phyloP scores from a whole-genome alignment of 768 basidiomycete species.

The Lanmaoa pseudosensibilis region DNA sequence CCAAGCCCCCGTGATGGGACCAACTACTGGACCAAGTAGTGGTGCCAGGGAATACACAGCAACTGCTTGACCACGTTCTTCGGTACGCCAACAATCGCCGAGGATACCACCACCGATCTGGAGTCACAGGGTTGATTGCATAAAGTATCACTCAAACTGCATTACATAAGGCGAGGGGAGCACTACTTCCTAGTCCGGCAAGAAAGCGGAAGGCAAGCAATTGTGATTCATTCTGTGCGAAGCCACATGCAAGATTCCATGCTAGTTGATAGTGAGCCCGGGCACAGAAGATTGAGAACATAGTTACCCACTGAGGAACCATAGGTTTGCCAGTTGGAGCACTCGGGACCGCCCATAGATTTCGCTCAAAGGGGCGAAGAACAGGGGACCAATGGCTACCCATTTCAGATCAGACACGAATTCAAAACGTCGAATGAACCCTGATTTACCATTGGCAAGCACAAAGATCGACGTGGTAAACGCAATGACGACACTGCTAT shows the following conservation, averaged over 20 bases:
- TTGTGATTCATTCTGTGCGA: constrained; percentile 56
- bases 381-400: constrained; percentile 34
- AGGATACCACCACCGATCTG: constrained; percentile 68
- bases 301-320: constrained; percentile 54
- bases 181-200: constrained; percentile 70
- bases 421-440: not conserved
- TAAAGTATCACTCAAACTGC: not conserved
- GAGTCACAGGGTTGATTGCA: not conserved
- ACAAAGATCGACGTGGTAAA: constrained; percentile 63
- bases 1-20: constrained; percentile 64
- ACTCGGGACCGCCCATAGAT: constrained; percentile 66
- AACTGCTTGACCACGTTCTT: constrained; percentile 64
- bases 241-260: constrained; percentile 66
- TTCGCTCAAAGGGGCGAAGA: constrained; percentile 65
- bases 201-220: constrained; percentile 70
- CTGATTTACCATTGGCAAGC: constrained; percentile 54
- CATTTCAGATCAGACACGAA: not conserved
- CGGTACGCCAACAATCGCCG: constrained; percentile 58
- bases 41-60: constrained; percentile 67
- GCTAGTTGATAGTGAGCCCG: constrained; percentile 31
- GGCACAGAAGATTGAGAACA: not conserved
- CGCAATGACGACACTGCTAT: constrained; percentile 45
- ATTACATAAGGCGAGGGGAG: constrained; percentile 50
- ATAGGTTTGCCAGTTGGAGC: constrained; percentile 62
- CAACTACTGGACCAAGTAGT: constrained; percentile 62